Evolutionary conservation across 2,329 filamentous ascomycete species (phyloP).

Genomic region (Gnomoniopsis sp.): DNA sequence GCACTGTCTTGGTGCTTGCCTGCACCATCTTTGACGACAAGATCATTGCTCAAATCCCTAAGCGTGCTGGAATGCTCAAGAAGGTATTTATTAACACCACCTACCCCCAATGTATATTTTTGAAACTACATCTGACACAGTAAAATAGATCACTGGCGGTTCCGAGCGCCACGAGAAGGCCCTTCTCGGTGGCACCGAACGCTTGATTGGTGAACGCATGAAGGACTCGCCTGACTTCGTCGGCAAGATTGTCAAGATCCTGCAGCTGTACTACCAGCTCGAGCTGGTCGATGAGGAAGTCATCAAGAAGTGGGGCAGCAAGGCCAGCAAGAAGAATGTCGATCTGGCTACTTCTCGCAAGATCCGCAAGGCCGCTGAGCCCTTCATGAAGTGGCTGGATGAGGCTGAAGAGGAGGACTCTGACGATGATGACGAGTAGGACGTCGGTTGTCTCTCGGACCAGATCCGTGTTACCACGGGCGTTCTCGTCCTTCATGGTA

Average conservation of each 20-base stretch:
- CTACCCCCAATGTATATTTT: neutral
- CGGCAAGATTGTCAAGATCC: slow-evolving; percentile 75
- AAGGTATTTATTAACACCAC: slow-evolving; percentile 52
- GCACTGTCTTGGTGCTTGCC: slow-evolving; percentile 84
- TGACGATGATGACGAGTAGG: slow-evolving; percentile 45
- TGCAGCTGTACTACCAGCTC: slow-evolving; percentile 86
- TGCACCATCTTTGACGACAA: slow-evolving; percentile 92
- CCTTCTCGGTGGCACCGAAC: slow-evolving; percentile 90
- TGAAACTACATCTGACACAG: slow-evolving; percentile 26
- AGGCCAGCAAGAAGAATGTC: slow-evolving; percentile 98
- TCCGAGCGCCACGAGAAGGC: slow-evolving; percentile 95
- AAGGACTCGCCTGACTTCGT: slow-evolving; percentile 76
- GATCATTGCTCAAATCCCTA: slow-evolving; percentile 81
- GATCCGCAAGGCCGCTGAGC: slow-evolving; percentile 90
- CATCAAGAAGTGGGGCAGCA: slow-evolving; percentile 85
- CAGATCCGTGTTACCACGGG: neutral
- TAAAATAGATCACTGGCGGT: slow-evolving; percentile 61
- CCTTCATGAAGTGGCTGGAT: slow-evolving; percentile 91
- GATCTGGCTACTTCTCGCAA: slow-evolving; percentile 87
- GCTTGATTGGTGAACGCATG: slow-evolving; percentile 69
- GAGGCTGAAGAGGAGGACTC: slow-evolving; percentile 72
- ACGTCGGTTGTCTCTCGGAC: neutral
- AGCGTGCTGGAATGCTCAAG: slow-evolving; percentile 83
- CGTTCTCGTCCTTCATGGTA: neutral
- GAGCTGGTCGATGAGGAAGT: slow-evolving; percentile 87